A percentile compares a stretch with the other conserved stretches of the same genome.
These are phyloP conservation scores for Aspergillus phoenicis DNA, from an alignment of 2,329 filamentous ascomycete genomes.

Conservation along the genomic window DNA sequence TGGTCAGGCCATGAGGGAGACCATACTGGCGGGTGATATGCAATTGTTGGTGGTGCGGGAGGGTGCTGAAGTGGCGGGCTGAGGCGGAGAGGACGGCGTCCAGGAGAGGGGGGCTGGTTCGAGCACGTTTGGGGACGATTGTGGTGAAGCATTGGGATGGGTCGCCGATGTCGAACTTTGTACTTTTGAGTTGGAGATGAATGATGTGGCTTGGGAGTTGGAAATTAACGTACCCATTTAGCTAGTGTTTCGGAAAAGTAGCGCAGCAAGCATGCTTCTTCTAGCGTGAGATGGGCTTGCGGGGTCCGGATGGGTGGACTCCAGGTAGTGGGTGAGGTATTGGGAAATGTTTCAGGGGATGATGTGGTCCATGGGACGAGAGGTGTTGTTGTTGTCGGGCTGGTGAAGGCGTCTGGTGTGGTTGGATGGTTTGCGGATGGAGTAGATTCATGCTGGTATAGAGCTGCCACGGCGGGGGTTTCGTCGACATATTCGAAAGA, in stretches of 20 bases:
- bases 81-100: constrained; percentile 41
- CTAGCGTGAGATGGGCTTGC: constrained; percentile 9
- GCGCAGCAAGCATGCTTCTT: constrained; percentile 22
- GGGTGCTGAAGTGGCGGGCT: constrained; percentile 38
- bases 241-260: constrained; percentile 24
- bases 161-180: constrained; percentile 45
- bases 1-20: constrained; percentile 18
- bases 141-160: constrained; percentile 41
- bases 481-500: constrained; percentile 15
- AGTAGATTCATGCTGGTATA: not conserved
- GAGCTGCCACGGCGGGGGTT: constrained; percentile 12
- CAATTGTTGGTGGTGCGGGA: constrained; percentile 14
- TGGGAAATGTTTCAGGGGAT: not conserved
- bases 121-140: constrained; percentile 44
- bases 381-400: not conserved
- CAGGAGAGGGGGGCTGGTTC: constrained; percentile 43
- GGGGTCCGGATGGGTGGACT: not conserved
- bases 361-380: not conserved
- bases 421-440: not conserved
- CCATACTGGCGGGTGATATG: constrained; percentile 11
- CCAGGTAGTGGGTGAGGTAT: not conserved
- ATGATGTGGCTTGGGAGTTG: not conserved
- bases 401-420: not conserved
- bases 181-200: constrained; percentile 24
- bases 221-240: constrained; percentile 17